Conservation (phyloP, 75 land plant species). For the Picea glauca region DNA sequence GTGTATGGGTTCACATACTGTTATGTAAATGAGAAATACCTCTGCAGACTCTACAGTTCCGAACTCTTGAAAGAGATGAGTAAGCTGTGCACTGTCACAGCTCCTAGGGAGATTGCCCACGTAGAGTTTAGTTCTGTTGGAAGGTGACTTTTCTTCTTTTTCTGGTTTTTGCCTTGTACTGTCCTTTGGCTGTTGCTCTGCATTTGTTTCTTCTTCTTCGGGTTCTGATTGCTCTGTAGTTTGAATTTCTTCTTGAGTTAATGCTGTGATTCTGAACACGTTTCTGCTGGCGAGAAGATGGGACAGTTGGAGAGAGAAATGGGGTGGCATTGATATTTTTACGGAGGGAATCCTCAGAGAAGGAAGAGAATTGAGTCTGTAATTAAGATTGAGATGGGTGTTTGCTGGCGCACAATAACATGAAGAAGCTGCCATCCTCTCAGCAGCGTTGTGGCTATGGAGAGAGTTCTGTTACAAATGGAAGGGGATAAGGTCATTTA, state of each 20-base stretch:
- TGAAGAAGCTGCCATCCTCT: slow-evolving; percentile 7
- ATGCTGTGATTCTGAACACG: slow-evolving; percentile 1
- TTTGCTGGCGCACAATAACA: neutral
- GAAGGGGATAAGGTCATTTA: too few relatives aligned
- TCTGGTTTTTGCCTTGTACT: neutral
- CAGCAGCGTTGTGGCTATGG: neutral
- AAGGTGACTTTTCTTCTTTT: neutral
- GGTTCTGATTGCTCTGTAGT: neutral
- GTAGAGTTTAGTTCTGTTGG: slow-evolving; percentile 19
- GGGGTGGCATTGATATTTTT: neutral
- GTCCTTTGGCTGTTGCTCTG: neutral
- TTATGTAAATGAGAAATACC: slow-evolving; percentile 9
- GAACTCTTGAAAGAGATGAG: slow-evolving; percentile 17
- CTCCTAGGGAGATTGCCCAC: slow-evolving; percentile 31
- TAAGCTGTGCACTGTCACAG: slow-evolving; percentile 17
- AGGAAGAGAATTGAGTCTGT: neutral
- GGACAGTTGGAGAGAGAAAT: neutral
- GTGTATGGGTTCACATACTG: too few relatives aligned
- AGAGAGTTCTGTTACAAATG: too few relatives aligned
- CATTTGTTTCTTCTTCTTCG: neutral
- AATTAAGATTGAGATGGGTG: neutral
- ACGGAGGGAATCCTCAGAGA: neutral
- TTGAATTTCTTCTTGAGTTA: neutral
- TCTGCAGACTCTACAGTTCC: slow-evolving; percentile 28
- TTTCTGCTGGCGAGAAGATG: neutral